Evolutionary conservation across 1,139 yeast species (phyloP).

Genomic region (Pichia cactophila): DNA sequence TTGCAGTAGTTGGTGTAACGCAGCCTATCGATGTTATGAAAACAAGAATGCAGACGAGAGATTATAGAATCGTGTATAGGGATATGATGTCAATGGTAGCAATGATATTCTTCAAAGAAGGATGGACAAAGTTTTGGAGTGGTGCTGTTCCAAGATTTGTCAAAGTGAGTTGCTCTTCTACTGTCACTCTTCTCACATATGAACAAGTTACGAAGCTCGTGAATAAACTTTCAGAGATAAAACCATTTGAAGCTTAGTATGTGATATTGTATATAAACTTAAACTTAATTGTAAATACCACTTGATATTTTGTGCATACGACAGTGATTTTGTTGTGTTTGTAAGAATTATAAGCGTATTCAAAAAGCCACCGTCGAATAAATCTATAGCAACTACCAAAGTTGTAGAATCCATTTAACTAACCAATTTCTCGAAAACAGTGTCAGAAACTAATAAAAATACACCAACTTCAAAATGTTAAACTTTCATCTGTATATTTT

Average conservation of each 20-base stretch:
- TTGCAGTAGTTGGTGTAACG: conserved; percentile 67
- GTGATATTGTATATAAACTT: neutral
- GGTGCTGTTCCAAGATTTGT: conserved; percentile 78
- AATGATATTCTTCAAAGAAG: conserved; percentile 62
- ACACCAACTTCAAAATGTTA: too few species aligned
- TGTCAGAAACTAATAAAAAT: too few species aligned
- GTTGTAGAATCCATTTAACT: too few species aligned
- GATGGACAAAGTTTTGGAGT: conserved; percentile 56
- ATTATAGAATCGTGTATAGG: conserved; percentile 51
- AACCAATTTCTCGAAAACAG: too few species aligned
- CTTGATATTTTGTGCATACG: neutral
- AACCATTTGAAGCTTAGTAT: conserved; percentile 23
- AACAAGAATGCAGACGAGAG: conserved; percentile 78
- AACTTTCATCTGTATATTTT: too few species aligned
- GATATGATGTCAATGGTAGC: conserved; percentile 72
- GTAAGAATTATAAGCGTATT: too few species aligned
- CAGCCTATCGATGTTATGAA: conserved; percentile 91
- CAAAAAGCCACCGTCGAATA: too few species aligned
- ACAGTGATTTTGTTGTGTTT: neutral
- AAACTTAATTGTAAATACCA: neutral
- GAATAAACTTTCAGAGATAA: conserved; percentile 21
- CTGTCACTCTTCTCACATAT: conserved; percentile 66
- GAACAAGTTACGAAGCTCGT: conserved; percentile 49
- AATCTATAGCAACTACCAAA: too few species aligned
- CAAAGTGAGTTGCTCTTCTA: conserved; percentile 74